Evolutionary conservation across 2,329 filamentous ascomycete species (phyloP).

Genomic region (Tolypocladium album): DNA sequence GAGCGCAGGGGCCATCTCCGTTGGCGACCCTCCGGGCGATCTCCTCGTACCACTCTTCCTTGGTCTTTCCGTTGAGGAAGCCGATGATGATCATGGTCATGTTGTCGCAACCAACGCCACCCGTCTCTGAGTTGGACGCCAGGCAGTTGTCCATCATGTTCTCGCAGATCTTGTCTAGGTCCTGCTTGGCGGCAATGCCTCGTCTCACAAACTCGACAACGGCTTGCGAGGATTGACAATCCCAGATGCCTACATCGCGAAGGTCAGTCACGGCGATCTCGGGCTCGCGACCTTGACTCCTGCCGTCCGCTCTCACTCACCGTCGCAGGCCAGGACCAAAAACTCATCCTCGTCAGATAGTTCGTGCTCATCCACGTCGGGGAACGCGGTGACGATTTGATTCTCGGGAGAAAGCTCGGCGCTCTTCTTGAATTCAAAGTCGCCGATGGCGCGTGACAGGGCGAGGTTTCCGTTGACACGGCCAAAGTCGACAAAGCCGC

Average conservation of each 20-base stretch:
- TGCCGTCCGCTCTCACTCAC: constrained; percentile 38
- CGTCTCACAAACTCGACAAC: constrained; percentile 94
- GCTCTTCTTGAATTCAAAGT: constrained; percentile 99
- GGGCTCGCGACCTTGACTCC: background rate
- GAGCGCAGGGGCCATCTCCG: constrained; percentile 95
- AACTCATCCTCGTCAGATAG: constrained; percentile 93
- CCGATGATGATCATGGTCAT: constrained; percentile 96
- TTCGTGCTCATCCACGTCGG: constrained; percentile 87
- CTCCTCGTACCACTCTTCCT: constrained; percentile 98
- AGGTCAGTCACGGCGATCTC: background rate
- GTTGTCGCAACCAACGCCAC: constrained; percentile 96
- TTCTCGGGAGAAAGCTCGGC: constrained; percentile 94
- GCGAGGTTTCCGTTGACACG: constrained; percentile 97
- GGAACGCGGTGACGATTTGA: constrained; percentile 95
- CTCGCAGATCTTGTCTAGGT: constrained; percentile 89
- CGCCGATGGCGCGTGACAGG: constrained; percentile 90
- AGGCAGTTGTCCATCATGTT: constrained; percentile 99
- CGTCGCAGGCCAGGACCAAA: constrained; percentile 83
- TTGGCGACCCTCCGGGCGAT: constrained; percentile 89
- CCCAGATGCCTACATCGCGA: constrained; percentile 74
- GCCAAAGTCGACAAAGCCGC: constrained; percentile 96
- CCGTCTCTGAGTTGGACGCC: constrained; percentile 94
- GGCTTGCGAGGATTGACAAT: constrained; percentile 96
- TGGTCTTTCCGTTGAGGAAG: constrained; percentile 80
- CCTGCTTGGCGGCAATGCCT: constrained; percentile 93